These are phyloP conservation scores for Entomortierella beljakovae DNA, from an alignment of 192 early-diverging fungal species.

Conservation along the genomic window DNA sequence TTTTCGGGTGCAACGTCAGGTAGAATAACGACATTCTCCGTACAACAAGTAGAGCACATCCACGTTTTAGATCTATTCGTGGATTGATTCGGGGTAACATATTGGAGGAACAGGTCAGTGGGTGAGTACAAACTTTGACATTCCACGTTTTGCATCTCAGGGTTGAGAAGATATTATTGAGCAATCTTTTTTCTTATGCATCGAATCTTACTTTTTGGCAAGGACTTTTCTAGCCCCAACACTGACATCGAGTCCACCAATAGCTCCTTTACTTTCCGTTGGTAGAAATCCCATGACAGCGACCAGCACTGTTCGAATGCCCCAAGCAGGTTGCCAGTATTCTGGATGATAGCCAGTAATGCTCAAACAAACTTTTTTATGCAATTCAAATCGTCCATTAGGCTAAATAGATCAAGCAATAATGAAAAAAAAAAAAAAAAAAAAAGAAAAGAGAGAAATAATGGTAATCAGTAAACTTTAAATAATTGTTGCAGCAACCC, in stretches of 20 bases:
- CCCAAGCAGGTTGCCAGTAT: conserved; percentile 98
- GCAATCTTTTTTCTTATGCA: conserved; percentile 1
- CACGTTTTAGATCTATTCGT: conserved; percentile 53
- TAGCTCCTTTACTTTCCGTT: conserved; percentile 83
- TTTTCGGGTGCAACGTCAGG: conserved; percentile 51
- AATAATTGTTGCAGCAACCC: neutral
- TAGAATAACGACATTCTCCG: conserved; percentile 45
- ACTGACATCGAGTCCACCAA: conserved; percentile 82
- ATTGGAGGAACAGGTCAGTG: neutral
- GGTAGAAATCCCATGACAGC: conserved; percentile 93
- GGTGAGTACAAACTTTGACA: neutral
- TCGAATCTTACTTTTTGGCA: conserved; percentile 63
- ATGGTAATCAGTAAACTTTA: neutral
- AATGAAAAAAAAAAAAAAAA: too few relatives aligned
- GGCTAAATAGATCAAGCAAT: too few relatives aligned
- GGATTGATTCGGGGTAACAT: too few relatives aligned
- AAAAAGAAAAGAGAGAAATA: too few relatives aligned
- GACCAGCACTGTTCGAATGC: conserved; percentile 89
- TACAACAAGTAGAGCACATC: conserved; percentile 47
- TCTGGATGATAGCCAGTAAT: conserved; percentile 96
- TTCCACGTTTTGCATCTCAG: too few relatives aligned
- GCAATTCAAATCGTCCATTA: conserved; percentile 90
- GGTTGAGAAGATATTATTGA: too few relatives aligned
- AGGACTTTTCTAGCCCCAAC: conserved; percentile 70
- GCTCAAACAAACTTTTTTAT: conserved; percentile 95